Base-by-base conservation (phyloP, 169 alveolate genomes). In the Nephromyces sp. region DNA sequence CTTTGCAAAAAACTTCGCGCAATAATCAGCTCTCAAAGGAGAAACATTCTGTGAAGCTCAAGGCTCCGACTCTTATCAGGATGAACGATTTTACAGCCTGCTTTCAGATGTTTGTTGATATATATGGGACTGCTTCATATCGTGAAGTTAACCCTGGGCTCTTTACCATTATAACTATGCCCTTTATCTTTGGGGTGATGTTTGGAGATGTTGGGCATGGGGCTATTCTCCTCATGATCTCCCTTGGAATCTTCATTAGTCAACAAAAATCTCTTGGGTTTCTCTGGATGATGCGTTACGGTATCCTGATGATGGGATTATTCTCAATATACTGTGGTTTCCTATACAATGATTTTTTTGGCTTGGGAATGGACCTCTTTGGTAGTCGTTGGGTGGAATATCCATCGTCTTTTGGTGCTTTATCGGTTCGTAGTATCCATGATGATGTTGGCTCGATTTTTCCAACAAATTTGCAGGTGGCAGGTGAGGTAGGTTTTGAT, bases 161-260 rank as follows among this genome's bases (percentile, higher is more conserved):
- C 25, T 92, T 96, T 68, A 93, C 99, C n/a, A 85, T 92, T 24
- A 93, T 96, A 51, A 93, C 99, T 1, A 96, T 98, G 84, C 99
- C 99, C 8, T 98, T 98, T 88, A 84, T 97, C 70, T 98, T 97
- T 85, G 99, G 99, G 5, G 93, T 98, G 31, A 98, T 98, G 99
- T 98, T 95, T 78, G 99, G 99, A 0, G 99, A 97, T 83, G 90
- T 97, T 21, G 99, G 99, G 2, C 99, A 97, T 83, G 99, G 99
- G 3, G 78, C 90, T 69, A 94, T 32, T 80, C 74, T 83, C 65
- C 65, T 84, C 74, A 69, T 75, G 86, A 6, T 88, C 82, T 86
- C 74, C 5, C 27, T 75, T 15, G 15, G 51, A 69, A 25, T 5
- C 65, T 75, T 3, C 0, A 69, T 29, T 21, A 30, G 6, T 33